phyloP scores from a whole-genome alignment of 305 asterid genomes.

The Euphrasia arctica region DNA sequence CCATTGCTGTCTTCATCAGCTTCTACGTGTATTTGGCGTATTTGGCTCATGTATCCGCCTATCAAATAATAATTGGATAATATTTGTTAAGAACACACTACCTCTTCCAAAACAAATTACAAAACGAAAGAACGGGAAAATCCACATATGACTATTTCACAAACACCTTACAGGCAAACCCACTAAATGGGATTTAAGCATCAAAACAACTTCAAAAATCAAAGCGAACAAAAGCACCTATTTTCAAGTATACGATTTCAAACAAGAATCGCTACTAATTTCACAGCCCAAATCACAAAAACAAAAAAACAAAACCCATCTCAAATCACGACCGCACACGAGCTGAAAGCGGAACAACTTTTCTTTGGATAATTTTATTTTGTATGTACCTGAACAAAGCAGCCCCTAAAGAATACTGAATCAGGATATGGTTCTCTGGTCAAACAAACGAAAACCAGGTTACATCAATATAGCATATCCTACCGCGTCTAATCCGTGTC shows the following conservation, averaged over 20 bases:
- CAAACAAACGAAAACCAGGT: slow-evolving; percentile 14
- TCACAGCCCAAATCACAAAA: slow-evolving; percentile 13
- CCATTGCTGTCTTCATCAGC: slow-evolving; percentile 40
- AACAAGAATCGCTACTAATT: not conserved
- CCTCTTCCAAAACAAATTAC: not conserved
- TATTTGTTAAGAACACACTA: not conserved
- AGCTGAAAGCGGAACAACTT: not conserved
- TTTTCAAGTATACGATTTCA: no score
- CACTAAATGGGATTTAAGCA: slow-evolving; percentile 4
- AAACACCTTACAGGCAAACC: slow-evolving; percentile 15
- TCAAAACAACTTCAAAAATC: slow-evolving; percentile 1
- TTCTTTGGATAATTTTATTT: not conserved
- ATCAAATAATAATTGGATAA: slow-evolving; percentile 19
- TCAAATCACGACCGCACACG: not conserved
- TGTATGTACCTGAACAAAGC: slow-evolving; percentile 22
- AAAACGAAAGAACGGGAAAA: slow-evolving; percentile 1
- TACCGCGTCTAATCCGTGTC: slow-evolving; percentile 26
- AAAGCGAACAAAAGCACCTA: not conserved
- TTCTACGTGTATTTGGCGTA: slow-evolving; percentile 46
- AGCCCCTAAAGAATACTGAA: slow-evolving; percentile 20
- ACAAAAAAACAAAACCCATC: not conserved
- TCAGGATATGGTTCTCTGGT: slow-evolving; percentile 23
- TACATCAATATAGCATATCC: slow-evolving; percentile 20
- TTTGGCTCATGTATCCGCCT: slow-evolving; percentile 52
- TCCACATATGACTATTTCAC: not conserved